Percentiles rank a stretch among this genome's conserved stretches.
Evolutionary conservation across 2,329 filamentous ascomycete species (phyloP).

Genomic region (Rosellinia necatrix): DNA sequence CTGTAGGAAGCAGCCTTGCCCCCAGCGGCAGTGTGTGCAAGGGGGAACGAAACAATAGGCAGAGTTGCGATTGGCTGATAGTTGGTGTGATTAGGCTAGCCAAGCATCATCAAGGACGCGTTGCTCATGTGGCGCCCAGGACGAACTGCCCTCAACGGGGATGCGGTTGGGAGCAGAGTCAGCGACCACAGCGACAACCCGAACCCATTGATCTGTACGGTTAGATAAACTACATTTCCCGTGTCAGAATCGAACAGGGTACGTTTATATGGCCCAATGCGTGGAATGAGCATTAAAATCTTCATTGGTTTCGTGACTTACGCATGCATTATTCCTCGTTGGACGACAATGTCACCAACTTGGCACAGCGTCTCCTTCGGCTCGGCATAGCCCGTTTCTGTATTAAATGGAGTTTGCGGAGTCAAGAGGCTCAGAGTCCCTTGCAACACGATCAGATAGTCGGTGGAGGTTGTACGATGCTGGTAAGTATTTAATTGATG

Average conservation of each 20-base stretch:
- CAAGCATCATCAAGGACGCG: constrained; percentile 27
- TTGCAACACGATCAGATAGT: constrained; percentile 39
- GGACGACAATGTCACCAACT: constrained; percentile 37
- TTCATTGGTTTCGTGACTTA: constrained; percentile 33
- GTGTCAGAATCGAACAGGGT: no score
- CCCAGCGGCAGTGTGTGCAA: constrained; percentile 25
- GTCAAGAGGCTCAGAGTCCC: constrained; percentile 38
- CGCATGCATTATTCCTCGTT: constrained; percentile 41
- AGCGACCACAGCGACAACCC: constrained; percentile 31
- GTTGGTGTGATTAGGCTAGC: constrained; percentile 25
- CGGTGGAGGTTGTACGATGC: constrained; percentile 41
- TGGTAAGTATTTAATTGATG: constrained; percentile 6
- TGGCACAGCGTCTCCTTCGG: constrained; percentile 35
- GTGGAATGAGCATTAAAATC: no score
- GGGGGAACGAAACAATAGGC: constrained; percentile 15
- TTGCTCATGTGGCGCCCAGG: constrained; percentile 16
- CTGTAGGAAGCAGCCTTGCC: constrained; percentile 19
- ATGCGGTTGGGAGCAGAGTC: constrained; percentile 33
- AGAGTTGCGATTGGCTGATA: constrained; percentile 8
- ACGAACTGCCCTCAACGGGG: constrained; percentile 21
- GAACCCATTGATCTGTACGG: constrained; percentile 35
- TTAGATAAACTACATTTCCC: constrained; percentile 39
- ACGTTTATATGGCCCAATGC: no score
- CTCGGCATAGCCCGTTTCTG: constrained; percentile 33
- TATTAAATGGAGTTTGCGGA: constrained; percentile 33